A percentile compares a stretch with the other conserved stretches of the same genome.
These are phyloP conservation scores for Trametes villosa DNA, from an alignment of 768 basidiomycete genomes.

Conservation along the genomic window DNA sequence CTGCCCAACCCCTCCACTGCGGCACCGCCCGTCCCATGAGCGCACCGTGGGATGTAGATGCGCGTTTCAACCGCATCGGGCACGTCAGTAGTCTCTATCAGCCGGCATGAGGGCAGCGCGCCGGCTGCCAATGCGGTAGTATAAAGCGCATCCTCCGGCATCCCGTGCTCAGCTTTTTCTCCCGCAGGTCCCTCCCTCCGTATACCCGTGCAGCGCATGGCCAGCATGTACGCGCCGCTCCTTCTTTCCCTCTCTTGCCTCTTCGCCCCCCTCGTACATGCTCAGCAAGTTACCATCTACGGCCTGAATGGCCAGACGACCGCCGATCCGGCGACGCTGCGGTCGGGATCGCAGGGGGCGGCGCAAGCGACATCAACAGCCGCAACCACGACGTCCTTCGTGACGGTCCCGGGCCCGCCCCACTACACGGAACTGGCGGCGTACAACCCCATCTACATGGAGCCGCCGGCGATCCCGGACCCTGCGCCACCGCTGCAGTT, in stretches of 20 bases:
- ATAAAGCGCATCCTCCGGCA: slow-evolving; percentile 2
- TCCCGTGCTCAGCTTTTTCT: neutral
- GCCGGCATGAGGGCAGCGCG: neutral
- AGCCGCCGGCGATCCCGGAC: slow-evolving; percentile 52
- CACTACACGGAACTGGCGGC: slow-evolving; percentile 52
- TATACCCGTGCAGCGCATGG: slow-evolving; percentile 18
- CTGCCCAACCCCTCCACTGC: neutral
- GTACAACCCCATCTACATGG: slow-evolving; percentile 56
- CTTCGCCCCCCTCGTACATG: slow-evolving; percentile 1
- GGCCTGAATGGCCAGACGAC: slow-evolving; percentile 20
- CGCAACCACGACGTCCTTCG: slow-evolving; percentile 16
- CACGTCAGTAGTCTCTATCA: neutral
- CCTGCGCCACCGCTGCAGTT: slow-evolving; percentile 49
- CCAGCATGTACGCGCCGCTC: slow-evolving; percentile 20
- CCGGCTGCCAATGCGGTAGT: neutral
- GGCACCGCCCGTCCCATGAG: neutral
- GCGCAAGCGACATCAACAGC: neutral
- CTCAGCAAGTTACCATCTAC: slow-evolving; percentile 20
- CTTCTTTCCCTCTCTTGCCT: slow-evolving; percentile 10
- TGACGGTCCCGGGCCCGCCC: slow-evolving; percentile 39
- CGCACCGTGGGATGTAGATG: neutral
- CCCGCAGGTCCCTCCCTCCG: neutral
- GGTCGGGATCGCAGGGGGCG: too few species aligned
- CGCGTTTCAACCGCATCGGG: too few species aligned
- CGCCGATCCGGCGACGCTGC: neutral